Base-by-base conservation (phyloP, 2,329 filamentous ascomycete genomes). In the Scedosporium boydii region DNA sequence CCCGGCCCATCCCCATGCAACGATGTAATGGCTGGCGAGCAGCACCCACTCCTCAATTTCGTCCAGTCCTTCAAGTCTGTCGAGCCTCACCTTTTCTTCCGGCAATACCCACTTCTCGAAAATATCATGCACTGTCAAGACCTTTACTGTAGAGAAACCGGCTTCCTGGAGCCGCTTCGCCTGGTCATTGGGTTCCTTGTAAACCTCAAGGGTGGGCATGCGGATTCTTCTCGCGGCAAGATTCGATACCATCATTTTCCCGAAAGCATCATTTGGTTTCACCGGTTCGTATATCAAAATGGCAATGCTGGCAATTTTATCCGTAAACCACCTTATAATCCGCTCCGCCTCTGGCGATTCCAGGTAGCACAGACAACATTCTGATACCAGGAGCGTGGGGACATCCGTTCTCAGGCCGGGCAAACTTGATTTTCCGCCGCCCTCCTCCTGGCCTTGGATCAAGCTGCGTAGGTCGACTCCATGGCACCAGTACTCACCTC, bases 361-460 rank as follows among this genome's bases (percentile, higher is more conserved):
- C 1, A 99, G 82, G 70, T 99, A 99, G 72, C 95, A 91, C 38
- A 99, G 82, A 72, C 95, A 99, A 80, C 95, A 98, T 74, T 99
- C 95, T 0, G 93, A 98, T 6, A 99, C 81, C 26, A 99, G 75
- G 7, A 99, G 77, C 0, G 95, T 99, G 0, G 95, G 91, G 0
- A 90, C 26, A 71, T 84, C 69, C 67, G 75, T 70, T 77, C 83
- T 68, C 77, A 85, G 67, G 68, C 80, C 80, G 0, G 71, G 67
- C 1, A 76, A 62, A 0, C 27, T 64, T 23, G 63, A 26, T 41
- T 12, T 53, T 38, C 34, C 34, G 34, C 34, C 34, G 3, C 14
- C 42, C 14, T 21, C 48, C 6, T 23, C 55, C 18, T 58, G 46
- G 4, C 41, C 61, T n/a, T 34, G 66, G 38, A 14, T 61, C 53